Conservation (phyloP, 2,329 filamentous ascomycete genomes). For the Lasiodiplodia gonubiensis region DNA sequence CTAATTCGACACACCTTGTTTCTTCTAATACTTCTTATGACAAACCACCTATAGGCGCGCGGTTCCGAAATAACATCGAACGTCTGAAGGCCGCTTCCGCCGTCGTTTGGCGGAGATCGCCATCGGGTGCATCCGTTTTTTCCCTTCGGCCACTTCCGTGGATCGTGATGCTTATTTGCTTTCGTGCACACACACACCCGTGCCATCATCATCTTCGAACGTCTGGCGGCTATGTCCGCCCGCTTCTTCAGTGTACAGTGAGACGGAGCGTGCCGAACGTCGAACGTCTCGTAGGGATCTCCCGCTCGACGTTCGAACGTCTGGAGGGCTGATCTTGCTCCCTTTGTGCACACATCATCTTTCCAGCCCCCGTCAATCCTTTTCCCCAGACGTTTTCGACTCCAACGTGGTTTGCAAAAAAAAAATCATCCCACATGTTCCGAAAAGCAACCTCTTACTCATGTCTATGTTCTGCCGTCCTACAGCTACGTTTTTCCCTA, state of each 20-base stretch:
- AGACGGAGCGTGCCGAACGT: background rate
- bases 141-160: background rate
- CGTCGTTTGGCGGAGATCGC: background rate
- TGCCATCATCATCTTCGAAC: background rate
- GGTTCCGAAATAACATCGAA: background rate
- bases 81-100: conserved; percentile 10
- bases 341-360: background rate
- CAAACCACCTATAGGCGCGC: background rate
- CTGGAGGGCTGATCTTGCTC: background rate
- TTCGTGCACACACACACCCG: background rate
- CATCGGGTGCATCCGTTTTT: background rate
- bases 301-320: background rate
- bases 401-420: no score
- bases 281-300: background rate
- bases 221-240: background rate
- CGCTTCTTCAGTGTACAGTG: background rate
- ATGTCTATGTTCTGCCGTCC: no score
- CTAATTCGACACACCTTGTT: background rate
- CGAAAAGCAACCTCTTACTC: no score
- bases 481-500: no score
- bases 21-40: background rate
- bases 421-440: no score
- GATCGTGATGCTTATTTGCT: background rate
- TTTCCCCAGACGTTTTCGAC: no score
- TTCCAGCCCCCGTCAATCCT: background rate